phyloP scores from a whole-genome alignment of 495 filamentous ascomycete species.

The Lophium mytilinum region DNA sequence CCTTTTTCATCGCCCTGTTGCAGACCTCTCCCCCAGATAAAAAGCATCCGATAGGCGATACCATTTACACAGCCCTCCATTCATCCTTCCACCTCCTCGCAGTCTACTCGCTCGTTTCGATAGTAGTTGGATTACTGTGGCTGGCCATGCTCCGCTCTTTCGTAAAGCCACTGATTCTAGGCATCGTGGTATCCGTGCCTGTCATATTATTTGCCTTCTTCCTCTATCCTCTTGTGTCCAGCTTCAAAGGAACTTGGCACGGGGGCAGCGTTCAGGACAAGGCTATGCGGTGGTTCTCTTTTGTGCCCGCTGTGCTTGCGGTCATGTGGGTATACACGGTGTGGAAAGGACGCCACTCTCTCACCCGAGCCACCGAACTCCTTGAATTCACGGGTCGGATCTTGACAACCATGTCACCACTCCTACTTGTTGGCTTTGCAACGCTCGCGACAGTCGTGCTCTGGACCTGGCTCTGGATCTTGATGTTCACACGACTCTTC shows the following conservation, averaged over 20 bases:
- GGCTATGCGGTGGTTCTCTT: conserved; percentile 79
- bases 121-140: conserved; percentile 84
- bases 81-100: conserved; percentile 82
- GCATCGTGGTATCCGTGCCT: conserved; percentile 76
- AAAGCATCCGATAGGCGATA: conserved; percentile 69
- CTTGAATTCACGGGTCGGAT: conserved; percentile 88
- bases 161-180: conserved; percentile 67
- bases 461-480: conserved; percentile 94
- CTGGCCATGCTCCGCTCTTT: conserved; percentile 79
- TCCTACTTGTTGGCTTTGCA: conserved; percentile 73
- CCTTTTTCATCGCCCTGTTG: conserved; percentile 77
- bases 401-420: conserved; percentile 70
- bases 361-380: conserved; percentile 72
- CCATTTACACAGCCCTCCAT: conserved; percentile 83
- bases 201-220: conserved; percentile 79
- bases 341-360: conserved; percentile 66
- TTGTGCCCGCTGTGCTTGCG: conserved; percentile 65
- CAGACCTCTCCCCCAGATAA: conserved; percentile 65
- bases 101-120: conserved; percentile 80
- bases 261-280: conserved; percentile 72
- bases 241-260: conserved; percentile 65
- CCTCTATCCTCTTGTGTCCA: conserved; percentile 83
- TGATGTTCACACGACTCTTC: conserved; percentile 94
- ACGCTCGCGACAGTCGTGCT: conserved; percentile 65
- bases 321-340: conserved; percentile 76